Percentiles rank a stretch among this genome's conserved stretches.
These are phyloP conservation scores for Diaporthe amygdali DNA, from an alignment of 2,329 filamentous ascomycete genomes.

Conservation along the genomic window DNA sequence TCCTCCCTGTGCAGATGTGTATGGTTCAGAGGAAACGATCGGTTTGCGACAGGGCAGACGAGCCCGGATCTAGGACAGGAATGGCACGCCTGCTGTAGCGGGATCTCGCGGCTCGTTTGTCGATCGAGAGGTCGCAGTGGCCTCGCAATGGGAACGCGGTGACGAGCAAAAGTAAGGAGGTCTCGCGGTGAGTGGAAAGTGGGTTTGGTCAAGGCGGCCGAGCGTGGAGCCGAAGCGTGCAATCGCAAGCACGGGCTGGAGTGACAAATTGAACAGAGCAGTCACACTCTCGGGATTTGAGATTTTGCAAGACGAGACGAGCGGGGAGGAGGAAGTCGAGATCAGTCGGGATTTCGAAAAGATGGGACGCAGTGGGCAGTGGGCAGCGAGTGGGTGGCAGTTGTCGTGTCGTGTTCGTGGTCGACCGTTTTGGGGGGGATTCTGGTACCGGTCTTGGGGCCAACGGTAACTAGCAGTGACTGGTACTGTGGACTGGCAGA, in stretches of 20 bases:
- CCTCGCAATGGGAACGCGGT: not conserved
- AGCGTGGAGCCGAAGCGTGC: conserved; percentile 12
- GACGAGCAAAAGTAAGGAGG: conserved; percentile 10
- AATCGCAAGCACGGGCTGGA: not conserved
- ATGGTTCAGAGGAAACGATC: not conserved
- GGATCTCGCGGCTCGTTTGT: not conserved
- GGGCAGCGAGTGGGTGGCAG: not conserved
- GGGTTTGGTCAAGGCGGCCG: not conserved
- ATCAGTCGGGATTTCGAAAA: not conserved
- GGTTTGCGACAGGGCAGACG: not conserved
- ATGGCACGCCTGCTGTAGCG: not conserved
- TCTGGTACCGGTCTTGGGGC: not conserved
- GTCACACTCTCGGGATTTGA: not conserved
- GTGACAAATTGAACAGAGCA: not conserved
- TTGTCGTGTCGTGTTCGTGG: conserved; percentile 6
- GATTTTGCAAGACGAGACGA: not conserved
- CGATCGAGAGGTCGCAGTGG: not conserved
- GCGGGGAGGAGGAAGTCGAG: conserved; percentile 7
- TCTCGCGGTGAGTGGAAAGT: conserved; percentile 10
- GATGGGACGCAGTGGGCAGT: conserved; percentile 7
- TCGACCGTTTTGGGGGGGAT: not conserved
- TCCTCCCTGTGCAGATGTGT: not conserved
- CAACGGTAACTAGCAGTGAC: conserved; percentile 3
- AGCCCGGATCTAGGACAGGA: not conserved
- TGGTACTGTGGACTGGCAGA: conserved; percentile 7